phyloP scores from a whole-genome alignment of 2,329 filamentous ascomycete species.

The Aspergillus thermomutatus region DNA sequence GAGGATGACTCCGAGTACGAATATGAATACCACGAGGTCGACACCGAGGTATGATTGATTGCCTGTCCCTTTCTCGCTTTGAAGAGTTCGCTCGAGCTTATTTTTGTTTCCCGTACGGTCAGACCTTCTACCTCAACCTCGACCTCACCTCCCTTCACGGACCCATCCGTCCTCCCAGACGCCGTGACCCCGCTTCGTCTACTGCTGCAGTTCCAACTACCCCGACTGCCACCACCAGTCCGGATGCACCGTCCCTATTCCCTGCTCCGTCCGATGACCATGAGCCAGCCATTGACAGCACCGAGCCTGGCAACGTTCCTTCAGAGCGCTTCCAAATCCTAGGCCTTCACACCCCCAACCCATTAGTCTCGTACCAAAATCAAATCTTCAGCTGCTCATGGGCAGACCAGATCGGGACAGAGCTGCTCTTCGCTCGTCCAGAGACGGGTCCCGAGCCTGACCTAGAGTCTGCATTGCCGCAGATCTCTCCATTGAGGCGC shows the following conservation, averaged over 20 bases:
- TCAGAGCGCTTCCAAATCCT: slow-evolving; percentile 66
- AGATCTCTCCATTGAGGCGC: slow-evolving; percentile 46
- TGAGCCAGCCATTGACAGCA: slow-evolving; percentile 39
- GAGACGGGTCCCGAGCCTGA: slow-evolving; percentile 27
- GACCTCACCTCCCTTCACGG: slow-evolving; percentile 51
- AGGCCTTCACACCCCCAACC: slow-evolving; percentile 73
- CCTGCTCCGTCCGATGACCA: slow-evolving; percentile 22
- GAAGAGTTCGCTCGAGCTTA: slow-evolving; percentile 2
- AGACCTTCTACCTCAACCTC: slow-evolving; percentile 60
- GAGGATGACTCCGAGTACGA: slow-evolving; percentile 55
- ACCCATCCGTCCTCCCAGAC: slow-evolving; percentile 33
- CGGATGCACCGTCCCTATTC: slow-evolving; percentile 13
- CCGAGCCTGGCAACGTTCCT: slow-evolving; percentile 22
- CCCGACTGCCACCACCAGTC: slow-evolving; percentile 1
- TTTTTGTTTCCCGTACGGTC: slow-evolving; percentile 3
- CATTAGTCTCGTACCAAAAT: slow-evolving; percentile 75
- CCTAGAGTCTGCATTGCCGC: slow-evolving; percentile 36
- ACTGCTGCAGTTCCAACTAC: slow-evolving; percentile 1
- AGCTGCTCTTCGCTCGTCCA: slow-evolving; percentile 65
- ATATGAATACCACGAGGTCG: slow-evolving; percentile 56
- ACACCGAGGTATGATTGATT: slow-evolving; percentile 46
- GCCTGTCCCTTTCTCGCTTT: neutral
- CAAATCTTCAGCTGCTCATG: slow-evolving; percentile 76
- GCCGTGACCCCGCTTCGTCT: slow-evolving; percentile 15
- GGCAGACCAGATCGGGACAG: slow-evolving; percentile 79